A percentile compares a stretch with the other conserved stretches of the same genome.
These are phyloP conservation scores for Candida morakotiae DNA, from an alignment of 805 yeast species.

Conservation along the genomic window DNA sequence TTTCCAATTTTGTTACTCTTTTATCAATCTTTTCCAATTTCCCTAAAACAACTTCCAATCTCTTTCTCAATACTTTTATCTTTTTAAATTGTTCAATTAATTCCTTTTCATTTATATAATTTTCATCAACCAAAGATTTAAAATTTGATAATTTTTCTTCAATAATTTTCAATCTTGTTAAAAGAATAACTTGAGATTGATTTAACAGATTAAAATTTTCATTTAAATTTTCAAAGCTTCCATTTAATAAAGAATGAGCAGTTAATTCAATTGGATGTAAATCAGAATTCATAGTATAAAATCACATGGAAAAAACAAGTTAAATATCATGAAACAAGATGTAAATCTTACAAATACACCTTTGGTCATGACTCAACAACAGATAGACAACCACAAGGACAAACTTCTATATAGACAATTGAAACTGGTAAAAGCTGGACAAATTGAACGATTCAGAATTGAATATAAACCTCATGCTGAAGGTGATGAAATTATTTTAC, in stretches of 20 bases:
- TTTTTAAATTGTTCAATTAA: conserved; percentile 16
- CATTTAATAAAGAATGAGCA: conserved; percentile 52
- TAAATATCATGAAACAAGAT: not conserved
- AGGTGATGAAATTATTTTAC: conserved; percentile 9
- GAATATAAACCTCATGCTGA: conserved; percentile 38
- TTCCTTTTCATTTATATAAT: conserved; percentile 15
- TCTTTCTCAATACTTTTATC: conserved; percentile 27
- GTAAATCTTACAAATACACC: not conserved
- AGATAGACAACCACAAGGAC: conserved; percentile 10
- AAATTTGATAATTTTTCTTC: conserved; percentile 30
- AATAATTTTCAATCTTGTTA: conserved; percentile 43
- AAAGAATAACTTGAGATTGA: conserved; percentile 53
- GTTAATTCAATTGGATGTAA: conserved; percentile 59
- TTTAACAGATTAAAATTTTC: conserved; percentile 49
- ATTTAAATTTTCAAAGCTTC: conserved; percentile 49
- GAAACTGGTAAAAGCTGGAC: conserved; percentile 53
- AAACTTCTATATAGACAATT: conserved; percentile 31
- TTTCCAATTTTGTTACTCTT: conserved; percentile 18
- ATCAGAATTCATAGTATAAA: conserved; percentile 14
- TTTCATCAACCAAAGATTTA: conserved; percentile 16
- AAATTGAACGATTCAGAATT: conserved; percentile 52
- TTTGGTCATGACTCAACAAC: conserved; percentile 7
- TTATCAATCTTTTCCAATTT: conserved; percentile 35
- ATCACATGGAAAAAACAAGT: not conserved
- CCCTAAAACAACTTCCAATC: conserved; percentile 22